Evolutionary conservation across 371 early-diverging fungal genomes (phyloP).

Genomic region (Dentiscutata heterogama): DNA sequence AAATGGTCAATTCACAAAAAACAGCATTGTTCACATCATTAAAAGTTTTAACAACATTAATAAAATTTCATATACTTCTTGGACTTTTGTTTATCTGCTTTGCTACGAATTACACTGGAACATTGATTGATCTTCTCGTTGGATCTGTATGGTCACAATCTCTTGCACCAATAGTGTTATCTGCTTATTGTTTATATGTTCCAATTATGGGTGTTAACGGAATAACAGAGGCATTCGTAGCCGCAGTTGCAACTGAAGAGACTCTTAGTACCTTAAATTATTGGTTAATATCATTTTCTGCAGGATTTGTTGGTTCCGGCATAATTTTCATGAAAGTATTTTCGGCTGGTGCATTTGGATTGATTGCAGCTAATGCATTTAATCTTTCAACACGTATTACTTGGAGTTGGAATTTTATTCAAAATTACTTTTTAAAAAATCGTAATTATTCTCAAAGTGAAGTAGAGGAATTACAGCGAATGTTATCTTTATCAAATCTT

Average conservation of each 20-base stretch:
- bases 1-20: slow-evolving; percentile 45
- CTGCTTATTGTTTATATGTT: slow-evolving; percentile 87
- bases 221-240: slow-evolving; percentile 93
- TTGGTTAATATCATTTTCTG: slow-evolving; percentile 83
- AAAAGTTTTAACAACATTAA: slow-evolving; percentile 68
- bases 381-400: slow-evolving; percentile 83
- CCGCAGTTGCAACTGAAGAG: slow-evolving; percentile 78
- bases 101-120: slow-evolving; percentile 84
- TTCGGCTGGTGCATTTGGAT: slow-evolving; percentile 77
- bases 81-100: slow-evolving; percentile 85
- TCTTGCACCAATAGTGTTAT: slow-evolving; percentile 67
- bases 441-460: slow-evolving; percentile 19
- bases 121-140: slow-evolving; percentile 77
- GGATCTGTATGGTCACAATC: slow-evolving; percentile 72
- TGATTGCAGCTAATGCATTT: slow-evolving; percentile 88
- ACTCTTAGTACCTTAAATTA: slow-evolving; percentile 71
- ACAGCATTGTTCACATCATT: slow-evolving; percentile 55
- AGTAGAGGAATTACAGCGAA: slow-evolving; percentile 48
- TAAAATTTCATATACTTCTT: slow-evolving; percentile 82
- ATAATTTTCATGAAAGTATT: slow-evolving; percentile 66
- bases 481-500: slow-evolving; percentile 59
- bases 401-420: slow-evolving; percentile 78
- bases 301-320: slow-evolving; percentile 72
- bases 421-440: slow-evolving; percentile 44
- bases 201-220: slow-evolving; percentile 97